Conservation (phyloP, 2,329 filamentous ascomycete genomes). For the Paracorniculantispora psalliotae region DNA sequence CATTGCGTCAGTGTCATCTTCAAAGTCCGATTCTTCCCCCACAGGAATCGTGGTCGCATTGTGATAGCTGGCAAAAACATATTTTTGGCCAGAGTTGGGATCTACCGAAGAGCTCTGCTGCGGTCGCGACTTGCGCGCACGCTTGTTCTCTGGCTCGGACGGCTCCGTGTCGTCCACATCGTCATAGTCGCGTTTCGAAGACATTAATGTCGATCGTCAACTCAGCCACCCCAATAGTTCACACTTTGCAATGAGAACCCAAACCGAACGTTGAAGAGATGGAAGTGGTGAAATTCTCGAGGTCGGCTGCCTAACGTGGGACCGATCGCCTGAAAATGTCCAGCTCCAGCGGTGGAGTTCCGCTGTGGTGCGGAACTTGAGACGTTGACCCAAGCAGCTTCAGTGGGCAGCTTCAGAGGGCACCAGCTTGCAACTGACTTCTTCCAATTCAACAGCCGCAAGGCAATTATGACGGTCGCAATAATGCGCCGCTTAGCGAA, state of each 20-base stretch:
- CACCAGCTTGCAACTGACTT: background rate
- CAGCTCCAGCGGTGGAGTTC: slow-evolving; percentile 3
- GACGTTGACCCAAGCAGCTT: too few relatives aligned
- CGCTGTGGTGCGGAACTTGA: background rate
- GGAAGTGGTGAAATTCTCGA: background rate
- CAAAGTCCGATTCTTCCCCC: slow-evolving; percentile 60
- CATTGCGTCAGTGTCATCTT: slow-evolving; percentile 62
- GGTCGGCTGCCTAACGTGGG: slow-evolving; percentile 1
- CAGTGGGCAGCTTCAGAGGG: too few relatives aligned
- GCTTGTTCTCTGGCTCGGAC: slow-evolving; percentile 23
- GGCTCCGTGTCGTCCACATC: slow-evolving; percentile 26
- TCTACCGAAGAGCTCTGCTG: slow-evolving; percentile 48
- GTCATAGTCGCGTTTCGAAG: slow-evolving; percentile 30
- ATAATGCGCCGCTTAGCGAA: slow-evolving; percentile 22
- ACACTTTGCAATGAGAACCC: background rate
- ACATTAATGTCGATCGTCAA: slow-evolving; percentile 22
- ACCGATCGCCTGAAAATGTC: background rate
- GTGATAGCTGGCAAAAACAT: slow-evolving; percentile 62
- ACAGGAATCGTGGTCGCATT: slow-evolving; percentile 39
- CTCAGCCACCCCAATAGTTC: background rate
- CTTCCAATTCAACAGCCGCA: background rate
- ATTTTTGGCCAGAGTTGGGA: slow-evolving; percentile 65
- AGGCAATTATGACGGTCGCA: slow-evolving; percentile 28
- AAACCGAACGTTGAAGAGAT: background rate
- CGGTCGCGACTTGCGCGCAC: slow-evolving; percentile 28